These are phyloP conservation scores for Salvia miltiorrhiza DNA, from an alignment of 257 asterid species.

Conservation along the genomic window DNA sequence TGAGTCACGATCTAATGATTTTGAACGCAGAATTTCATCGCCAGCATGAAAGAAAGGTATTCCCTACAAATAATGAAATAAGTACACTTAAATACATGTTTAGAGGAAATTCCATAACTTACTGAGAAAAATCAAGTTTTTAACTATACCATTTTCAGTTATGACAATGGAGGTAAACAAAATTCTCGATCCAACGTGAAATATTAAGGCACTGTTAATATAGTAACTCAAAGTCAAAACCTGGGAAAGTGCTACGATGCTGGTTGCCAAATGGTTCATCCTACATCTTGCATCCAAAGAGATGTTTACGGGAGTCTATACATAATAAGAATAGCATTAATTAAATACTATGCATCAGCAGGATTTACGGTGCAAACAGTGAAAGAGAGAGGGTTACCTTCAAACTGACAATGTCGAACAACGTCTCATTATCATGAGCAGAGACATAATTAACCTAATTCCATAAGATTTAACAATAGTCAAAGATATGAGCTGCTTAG, in stretches of 20 bases:
- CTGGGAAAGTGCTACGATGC: slow-evolving; percentile 93
- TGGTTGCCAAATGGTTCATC: slow-evolving; percentile 90
- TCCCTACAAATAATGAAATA: slow-evolving; percentile 54
- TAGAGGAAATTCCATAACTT: neutral
- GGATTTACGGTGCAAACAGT: neutral
- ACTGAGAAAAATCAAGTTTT: neutral
- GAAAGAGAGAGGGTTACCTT: slow-evolving; percentile 50
- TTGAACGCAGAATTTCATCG: slow-evolving; percentile 95
- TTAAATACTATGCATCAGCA: neutral
- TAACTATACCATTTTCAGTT: neutral
- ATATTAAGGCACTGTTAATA: neutral
- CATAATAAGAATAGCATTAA: slow-evolving; percentile 27
- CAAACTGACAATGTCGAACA: slow-evolving; percentile 80
- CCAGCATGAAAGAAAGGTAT: slow-evolving; percentile 95
- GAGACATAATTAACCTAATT: slow-evolving; percentile 87
- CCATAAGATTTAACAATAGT: slow-evolving; percentile 1
- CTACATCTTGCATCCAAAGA: slow-evolving; percentile 85
- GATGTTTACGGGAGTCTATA: slow-evolving; percentile 61
- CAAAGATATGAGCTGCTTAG: neutral
- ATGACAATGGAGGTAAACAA: neutral
- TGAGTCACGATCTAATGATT: slow-evolving; percentile 95
- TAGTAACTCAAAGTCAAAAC: slow-evolving; percentile 32
- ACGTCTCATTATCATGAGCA: slow-evolving; percentile 96
- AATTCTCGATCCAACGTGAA: neutral
- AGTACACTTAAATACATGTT: neutral